phyloP scores from a whole-genome alignment of 148 eudicot genomes.

The Chenopodium suecicum region DNA sequence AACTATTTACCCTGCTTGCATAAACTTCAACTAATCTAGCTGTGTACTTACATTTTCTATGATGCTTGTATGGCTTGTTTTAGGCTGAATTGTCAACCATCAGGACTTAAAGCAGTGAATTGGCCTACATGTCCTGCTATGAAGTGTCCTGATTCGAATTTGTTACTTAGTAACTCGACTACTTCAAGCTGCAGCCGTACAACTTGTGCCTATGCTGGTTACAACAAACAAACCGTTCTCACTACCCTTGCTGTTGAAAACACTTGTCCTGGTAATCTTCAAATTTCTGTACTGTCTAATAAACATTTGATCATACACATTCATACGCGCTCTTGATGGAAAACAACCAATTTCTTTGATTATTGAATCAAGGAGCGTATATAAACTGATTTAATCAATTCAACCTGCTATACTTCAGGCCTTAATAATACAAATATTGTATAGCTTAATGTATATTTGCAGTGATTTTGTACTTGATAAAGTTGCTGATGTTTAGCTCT shows the following conservation, averaged over 20 bases:
- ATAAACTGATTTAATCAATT: no score
- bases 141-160: constrained; percentile 36
- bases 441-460: not conserved
- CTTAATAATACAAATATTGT: no score
- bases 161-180: constrained; percentile 47
- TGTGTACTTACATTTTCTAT: not conserved
- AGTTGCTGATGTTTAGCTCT: not conserved
- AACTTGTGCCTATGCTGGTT: constrained; percentile 75
- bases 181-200: constrained; percentile 45
- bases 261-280: constrained; percentile 62
- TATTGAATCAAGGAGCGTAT: no score
- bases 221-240: constrained; percentile 38
- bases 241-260: constrained; percentile 36
- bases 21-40: not conserved
- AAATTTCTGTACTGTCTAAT: not conserved
- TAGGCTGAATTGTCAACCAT: constrained; percentile 67
- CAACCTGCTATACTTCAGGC: no score
- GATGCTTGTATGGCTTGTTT: not conserved
- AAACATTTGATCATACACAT: not conserved
- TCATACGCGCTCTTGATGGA: not conserved
- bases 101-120: constrained; percentile 43
- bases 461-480: not conserved
- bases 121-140: constrained; percentile 51
- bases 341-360: not conserved
- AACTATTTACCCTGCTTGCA: not conserved